A percentile compares a stretch with the other conserved stretches of the same genome.
Conservation (phyloP, 345 rosid genomes). For the Salix brachista region DNA sequence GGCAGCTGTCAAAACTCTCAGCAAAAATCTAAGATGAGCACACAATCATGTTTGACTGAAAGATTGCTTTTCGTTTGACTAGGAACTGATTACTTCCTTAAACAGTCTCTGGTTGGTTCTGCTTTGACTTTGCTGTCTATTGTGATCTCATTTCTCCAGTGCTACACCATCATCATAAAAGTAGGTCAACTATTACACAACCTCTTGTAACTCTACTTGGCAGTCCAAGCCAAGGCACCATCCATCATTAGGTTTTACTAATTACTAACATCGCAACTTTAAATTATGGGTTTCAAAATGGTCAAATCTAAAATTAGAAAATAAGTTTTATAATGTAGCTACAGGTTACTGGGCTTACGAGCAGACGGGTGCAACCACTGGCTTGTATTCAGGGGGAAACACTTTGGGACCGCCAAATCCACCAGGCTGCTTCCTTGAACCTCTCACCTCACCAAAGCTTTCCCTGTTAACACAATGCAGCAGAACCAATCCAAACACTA, state of each 20-base stretch:
- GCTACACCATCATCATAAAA: background rate
- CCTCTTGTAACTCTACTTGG: background rate
- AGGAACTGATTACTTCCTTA: background rate
- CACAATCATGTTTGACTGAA: background rate
- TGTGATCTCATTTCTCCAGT: background rate
- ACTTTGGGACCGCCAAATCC: constrained; percentile 26
- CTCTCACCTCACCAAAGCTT: constrained; percentile 39
- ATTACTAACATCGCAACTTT: background rate
- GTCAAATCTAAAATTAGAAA: background rate
- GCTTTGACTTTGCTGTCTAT: background rate
- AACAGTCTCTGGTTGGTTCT: background rate
- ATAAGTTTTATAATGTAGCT: no score
- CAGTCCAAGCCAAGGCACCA: background rate
- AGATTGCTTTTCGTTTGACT: background rate
- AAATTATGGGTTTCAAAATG: background rate
- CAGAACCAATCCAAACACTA: no score
- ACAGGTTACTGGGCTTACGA: constrained; percentile 41
- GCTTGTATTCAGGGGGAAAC: constrained; percentile 34
- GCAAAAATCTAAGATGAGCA: background rate
- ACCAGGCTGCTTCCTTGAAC: constrained; percentile 25
- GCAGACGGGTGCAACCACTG: constrained; percentile 54
- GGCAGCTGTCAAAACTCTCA: background rate
- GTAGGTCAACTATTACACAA: background rate
- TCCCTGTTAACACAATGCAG: constrained; percentile 19
- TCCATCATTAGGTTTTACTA: background rate